Base-by-base conservation (phyloP, 148 eudicot species). In the Chenopodium formosanum region DNA sequence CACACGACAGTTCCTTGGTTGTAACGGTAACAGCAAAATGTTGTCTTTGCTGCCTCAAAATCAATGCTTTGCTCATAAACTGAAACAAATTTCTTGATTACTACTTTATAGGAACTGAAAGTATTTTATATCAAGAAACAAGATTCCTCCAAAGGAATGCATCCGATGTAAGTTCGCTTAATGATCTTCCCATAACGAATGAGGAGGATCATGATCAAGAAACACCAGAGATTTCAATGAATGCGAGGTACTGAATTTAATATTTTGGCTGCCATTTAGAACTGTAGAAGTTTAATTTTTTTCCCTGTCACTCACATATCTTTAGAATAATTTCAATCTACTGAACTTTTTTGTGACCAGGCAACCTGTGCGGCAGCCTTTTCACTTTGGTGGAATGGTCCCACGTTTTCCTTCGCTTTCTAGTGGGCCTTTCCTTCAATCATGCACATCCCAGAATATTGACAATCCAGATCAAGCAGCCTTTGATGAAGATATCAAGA, bases 311-410 rank as follows among this genome's bases (percentile, higher is more conserved):
- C 25, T 10, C 2, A 34, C 47, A 70, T 20, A 17, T 68, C 50
- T 73, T 40, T n/a, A 16, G 2, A 31, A 27, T 7, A 16, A 50
- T 20, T 6, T 44, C 11, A 56, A 7, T 68, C 20, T 31, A 63
- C 22, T 79, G 56, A 32, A 72, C 32, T 73, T 71, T 47, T 50
- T 53, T 60, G 74, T 79, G 58, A 17, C 22, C 83, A 82, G 80
- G 76, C 80, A 60, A 79, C 68, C 58, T 12, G 78, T 86, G 78
- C 82, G 84, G 79, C 70, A 31, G 62, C 85, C 86, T 40, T 84
- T 77, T 75, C 86, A 85, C 69, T 81, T 84, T 10, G 78, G 62
- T 29, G 76, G 75, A 31, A 69, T 44, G 62, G 73, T 46, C 75
- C 76, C 80, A 13, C 75, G 63, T 20, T 32, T 71, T 12, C 60